phyloP scores from a whole-genome alignment of 2,329 filamentous ascomycete species.

The Cryphonectria nitschkei region DNA sequence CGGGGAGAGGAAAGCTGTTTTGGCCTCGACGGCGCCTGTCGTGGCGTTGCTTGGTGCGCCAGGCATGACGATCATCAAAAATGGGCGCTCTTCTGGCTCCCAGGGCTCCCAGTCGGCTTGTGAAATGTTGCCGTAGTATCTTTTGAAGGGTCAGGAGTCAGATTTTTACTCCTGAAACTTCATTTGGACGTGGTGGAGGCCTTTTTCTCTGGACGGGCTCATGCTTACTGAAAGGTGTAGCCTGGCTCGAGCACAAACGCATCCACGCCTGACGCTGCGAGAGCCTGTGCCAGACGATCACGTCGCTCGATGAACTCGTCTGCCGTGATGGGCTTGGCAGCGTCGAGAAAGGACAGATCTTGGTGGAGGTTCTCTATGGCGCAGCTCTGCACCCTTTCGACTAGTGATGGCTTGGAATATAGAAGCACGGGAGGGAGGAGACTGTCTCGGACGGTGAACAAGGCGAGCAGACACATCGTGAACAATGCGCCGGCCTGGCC shows the following conservation, averaged over 20 bases:
- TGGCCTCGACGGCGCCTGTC: slow-evolving; percentile 49
- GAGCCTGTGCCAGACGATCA: slow-evolving; percentile 58
- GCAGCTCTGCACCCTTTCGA: slow-evolving; percentile 65
- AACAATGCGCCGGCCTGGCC: slow-evolving; percentile 7
- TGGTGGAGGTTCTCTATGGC: slow-evolving; percentile 55
- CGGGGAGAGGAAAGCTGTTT: slow-evolving; percentile 62
- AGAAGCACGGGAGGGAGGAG: not conserved
- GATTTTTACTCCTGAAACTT: slow-evolving; percentile 8
- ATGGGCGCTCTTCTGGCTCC: slow-evolving; percentile 67
- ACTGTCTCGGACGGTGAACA: not conserved
- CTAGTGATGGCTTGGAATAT: slow-evolving; percentile 53
- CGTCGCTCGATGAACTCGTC: slow-evolving; percentile 59
- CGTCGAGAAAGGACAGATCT: slow-evolving; percentile 55
- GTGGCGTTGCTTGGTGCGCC: slow-evolving; percentile 35
- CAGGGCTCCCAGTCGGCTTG: slow-evolving; percentile 66
- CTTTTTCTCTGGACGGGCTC: not conserved
- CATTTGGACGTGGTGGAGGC: not conserved
- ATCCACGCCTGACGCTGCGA: slow-evolving; percentile 55
- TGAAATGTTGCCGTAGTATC: slow-evolving; percentile 64
- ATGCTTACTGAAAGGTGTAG: slow-evolving; percentile 64
- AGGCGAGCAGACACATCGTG: slow-evolving; percentile 6
- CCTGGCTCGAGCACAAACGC: slow-evolving; percentile 67
- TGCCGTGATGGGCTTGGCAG: slow-evolving; percentile 49
- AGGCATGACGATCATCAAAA: slow-evolving; percentile 64
- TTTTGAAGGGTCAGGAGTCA: slow-evolving; percentile 16